phyloP scores from a whole-genome alignment of 495 filamentous ascomycete species.

The Parachaetomium inaequale region DNA sequence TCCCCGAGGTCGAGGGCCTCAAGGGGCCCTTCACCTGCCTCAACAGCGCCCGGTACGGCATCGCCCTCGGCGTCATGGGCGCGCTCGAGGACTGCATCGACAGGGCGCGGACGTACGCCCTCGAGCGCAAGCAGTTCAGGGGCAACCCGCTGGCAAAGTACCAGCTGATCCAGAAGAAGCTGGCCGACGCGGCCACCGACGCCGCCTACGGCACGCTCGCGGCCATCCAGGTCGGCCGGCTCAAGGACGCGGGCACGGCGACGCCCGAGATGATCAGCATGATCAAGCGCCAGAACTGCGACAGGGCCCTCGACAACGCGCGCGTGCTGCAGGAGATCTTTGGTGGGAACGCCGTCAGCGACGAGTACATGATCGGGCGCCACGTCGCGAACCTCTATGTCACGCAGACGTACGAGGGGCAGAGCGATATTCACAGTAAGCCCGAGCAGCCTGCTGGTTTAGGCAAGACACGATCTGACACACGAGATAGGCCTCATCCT shows the following conservation, averaged over 20 bases:
- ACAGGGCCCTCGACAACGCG: constrained; percentile 76
- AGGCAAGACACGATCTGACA: constrained; percentile 17
- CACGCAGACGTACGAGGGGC: constrained; percentile 95
- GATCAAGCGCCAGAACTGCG: constrained; percentile 98
- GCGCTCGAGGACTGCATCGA: constrained; percentile 86
- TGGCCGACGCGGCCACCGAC: constrained; percentile 88
- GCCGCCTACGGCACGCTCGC: constrained; percentile 84
- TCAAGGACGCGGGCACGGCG: constrained; percentile 85
- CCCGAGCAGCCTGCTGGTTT: constrained; percentile 9
- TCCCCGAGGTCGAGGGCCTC: constrained; percentile 84
- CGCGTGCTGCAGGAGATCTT: constrained; percentile 88
- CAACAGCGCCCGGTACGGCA: constrained; percentile 88
- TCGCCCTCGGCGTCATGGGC: constrained; percentile 90
- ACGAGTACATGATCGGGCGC: constrained; percentile 91
- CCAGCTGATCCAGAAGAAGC: constrained; percentile 97
- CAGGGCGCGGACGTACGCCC: constrained; percentile 76
- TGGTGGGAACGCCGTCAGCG: constrained; percentile 93
- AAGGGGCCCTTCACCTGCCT: constrained; percentile 88
- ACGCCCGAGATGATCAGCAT: constrained; percentile 98
- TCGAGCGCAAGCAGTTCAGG: constrained; percentile 95
- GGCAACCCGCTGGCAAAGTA: constrained; percentile 94
- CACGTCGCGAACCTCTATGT: constrained; percentile 97
- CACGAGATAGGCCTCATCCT: constrained; percentile 52
- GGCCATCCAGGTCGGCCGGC: constrained; percentile 80
- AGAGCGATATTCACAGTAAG: constrained; percentile 94